These are phyloP conservation scores for Trifolium pratense DNA, from an alignment of 306 rosid genomes.

Conservation along the genomic window DNA sequence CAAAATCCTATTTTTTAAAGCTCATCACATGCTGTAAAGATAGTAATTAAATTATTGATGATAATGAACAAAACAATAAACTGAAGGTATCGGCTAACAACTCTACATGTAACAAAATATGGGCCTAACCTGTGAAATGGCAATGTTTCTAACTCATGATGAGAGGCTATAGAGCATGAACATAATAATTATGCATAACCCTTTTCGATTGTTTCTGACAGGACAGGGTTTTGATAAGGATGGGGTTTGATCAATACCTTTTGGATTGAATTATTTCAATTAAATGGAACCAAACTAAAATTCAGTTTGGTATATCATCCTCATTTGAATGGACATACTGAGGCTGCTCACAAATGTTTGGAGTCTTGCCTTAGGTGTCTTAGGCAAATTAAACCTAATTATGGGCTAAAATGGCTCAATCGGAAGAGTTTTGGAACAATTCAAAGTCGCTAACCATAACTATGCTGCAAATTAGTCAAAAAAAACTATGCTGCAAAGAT, in stretches of 20 bases:
- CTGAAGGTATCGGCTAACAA: not conserved
- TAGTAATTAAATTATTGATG: not conserved
- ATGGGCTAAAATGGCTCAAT: not conserved
- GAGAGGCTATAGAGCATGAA: not conserved
- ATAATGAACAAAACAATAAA: not conserved
- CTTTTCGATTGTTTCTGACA: not conserved
- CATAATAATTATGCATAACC: not conserved
- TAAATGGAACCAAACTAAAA: not conserved
- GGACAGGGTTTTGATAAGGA: not conserved
- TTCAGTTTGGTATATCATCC: not conserved
- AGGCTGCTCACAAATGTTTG: not conserved
- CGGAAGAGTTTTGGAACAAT: not conserved
- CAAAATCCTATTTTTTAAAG: conserved; percentile 2
- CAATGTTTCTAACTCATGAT: not conserved
- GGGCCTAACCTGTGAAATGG: not conserved
- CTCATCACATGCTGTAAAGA: not conserved
- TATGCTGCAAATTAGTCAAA: not conserved
- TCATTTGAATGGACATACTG: not conserved
- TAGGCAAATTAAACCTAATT: not conserved
- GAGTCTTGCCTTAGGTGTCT: not conserved
- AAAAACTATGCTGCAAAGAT: too few relatives aligned
- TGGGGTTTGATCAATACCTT: not conserved
- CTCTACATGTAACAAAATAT: not conserved
- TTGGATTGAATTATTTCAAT: not conserved
- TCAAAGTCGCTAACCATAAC: not conserved